These are phyloP conservation scores for Mrakia hoshinonis DNA, from an alignment of 768 basidiomycete genomes.

Conservation along the genomic window DNA sequence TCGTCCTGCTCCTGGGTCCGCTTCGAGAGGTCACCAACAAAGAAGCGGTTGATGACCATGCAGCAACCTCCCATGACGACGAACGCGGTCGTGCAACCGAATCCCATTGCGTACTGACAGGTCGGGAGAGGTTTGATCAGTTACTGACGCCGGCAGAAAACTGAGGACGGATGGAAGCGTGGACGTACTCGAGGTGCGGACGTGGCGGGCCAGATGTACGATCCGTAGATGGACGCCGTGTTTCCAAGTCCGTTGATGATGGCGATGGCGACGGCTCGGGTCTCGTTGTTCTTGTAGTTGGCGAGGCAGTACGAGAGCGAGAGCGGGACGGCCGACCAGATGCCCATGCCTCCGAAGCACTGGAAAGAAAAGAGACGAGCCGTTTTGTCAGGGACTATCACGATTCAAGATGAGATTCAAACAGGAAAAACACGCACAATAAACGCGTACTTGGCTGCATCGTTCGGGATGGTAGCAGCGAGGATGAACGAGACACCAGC, in stretches of 20 bases:
- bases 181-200: neutral
- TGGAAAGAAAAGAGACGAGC: conserved; percentile 33
- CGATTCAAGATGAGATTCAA: neutral
- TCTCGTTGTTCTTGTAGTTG: conserved; percentile 39
- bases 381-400: neutral
- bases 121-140: neutral
- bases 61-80: neutral
- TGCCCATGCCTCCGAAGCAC: conserved; percentile 39
- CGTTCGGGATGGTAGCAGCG: conserved; percentile 33
- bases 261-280: conserved; percentile 35
- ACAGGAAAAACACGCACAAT: neutral
- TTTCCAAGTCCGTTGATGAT: conserved; percentile 39
- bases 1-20: neutral
- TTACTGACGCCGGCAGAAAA: neutral
- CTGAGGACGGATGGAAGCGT: too few species aligned
- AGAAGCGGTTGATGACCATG: neutral
- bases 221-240: neutral
- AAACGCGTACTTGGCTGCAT: conserved; percentile 27
- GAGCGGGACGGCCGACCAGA: conserved; percentile 39
- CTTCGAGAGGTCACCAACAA: neutral
- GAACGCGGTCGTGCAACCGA: neutral
- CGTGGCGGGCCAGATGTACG: neutral
- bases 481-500: conserved; percentile 36
- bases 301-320: conserved; percentile 38
- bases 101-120: neutral